Base-by-base conservation (phyloP, 164 flowering plant species). In the Chimonanthus praecox region DNA sequence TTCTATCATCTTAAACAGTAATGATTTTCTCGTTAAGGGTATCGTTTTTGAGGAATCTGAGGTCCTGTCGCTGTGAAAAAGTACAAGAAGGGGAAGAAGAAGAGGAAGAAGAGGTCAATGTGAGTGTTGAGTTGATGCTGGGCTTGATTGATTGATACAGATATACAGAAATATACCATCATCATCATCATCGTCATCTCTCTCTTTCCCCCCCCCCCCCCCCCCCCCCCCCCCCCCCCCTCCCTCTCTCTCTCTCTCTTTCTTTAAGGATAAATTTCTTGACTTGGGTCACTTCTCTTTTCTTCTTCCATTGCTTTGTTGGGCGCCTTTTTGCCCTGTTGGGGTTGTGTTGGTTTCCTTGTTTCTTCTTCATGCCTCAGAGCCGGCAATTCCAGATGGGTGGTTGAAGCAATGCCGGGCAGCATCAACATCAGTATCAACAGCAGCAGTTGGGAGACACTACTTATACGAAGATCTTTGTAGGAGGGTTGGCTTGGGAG, bases 401-500 rank as follows among this genome's bases (percentile, higher is more conserved):
- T 46, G 82, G 83, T 48, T 15, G 84, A 51, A 79, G 64, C 77
- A 79, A 79, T 81, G 74, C 73, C 7, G 84, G 82, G 47, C 61
- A 33, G 33, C 33, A 33, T 33, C 33, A 33, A 33, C 33, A 33
- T 33, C 33, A 33, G 33, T 33, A 33, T 33, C 33, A 33, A 1
- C 33, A 62, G 68, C 46, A 44, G 20, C 82, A 77, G 68, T 81
- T 80, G 49, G 82, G 80, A 67, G 90, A 88, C 75, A 85, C 92
- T 4, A 85, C 89, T 21, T 85, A 79, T 49, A 88, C 90, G 20
- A 88, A 88, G 75, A 80, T 88, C 69, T 88, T 88, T 72, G 94
- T 88, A 9, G 92, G 90, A 33, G 94, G 90, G 7, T 80, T 88
- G 82, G 90, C 89, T 71, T 87, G 90, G 94, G 92, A 86, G 83